phyloP scores from a whole-genome alignment of 1,139 yeast genomes.

The Sugiyamaella xylanicola region DNA sequence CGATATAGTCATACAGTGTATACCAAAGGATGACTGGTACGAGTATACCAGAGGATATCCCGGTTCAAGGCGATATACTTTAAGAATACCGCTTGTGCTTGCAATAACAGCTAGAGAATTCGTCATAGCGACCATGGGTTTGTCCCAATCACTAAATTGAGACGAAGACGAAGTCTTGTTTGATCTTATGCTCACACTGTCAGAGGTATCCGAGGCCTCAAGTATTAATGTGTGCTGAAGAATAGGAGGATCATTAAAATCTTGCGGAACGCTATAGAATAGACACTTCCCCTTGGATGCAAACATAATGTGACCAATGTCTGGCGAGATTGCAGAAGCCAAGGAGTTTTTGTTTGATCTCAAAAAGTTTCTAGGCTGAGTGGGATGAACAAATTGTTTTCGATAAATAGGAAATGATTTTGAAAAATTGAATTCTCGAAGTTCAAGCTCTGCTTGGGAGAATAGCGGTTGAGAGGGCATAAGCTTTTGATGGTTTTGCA shows the following conservation, averaged over 20 bases:
- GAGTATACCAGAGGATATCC: slow-evolving; percentile 68
- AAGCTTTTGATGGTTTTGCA: slow-evolving; percentile 7
- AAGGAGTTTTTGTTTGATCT: slow-evolving; percentile 54
- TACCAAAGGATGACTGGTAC: slow-evolving; percentile 70
- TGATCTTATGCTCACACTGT: slow-evolving; percentile 10
- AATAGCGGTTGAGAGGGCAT: slow-evolving; percentile 10
- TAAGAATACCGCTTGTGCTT: slow-evolving; percentile 71
- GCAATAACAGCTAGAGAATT: slow-evolving; percentile 63
- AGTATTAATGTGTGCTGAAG: slow-evolving; percentile 50
- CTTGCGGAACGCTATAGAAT: slow-evolving; percentile 55
- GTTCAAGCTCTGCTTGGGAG: slow-evolving; percentile 30
- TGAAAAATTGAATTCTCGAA: slow-evolving; percentile 49
- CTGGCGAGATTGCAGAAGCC: slow-evolving; percentile 67
- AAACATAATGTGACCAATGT: slow-evolving; percentile 62
- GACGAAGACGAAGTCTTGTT: slow-evolving; percentile 15
- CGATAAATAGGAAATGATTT: slow-evolving; percentile 85
- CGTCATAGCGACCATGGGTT: slow-evolving; percentile 64
- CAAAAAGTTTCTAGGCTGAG: slow-evolving; percentile 58
- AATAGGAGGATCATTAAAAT: slow-evolving; percentile 53
- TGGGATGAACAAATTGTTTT: slow-evolving; percentile 62
- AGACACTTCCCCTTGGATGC: slow-evolving; percentile 49
- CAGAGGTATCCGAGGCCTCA: slow-evolving; percentile 16
- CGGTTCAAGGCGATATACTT: slow-evolving; percentile 61
- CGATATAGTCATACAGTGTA: slow-evolving; percentile 74
- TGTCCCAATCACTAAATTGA: slow-evolving; percentile 52